Conservation (phyloP, 495 filamentous ascomycete species). For the Saxispiralis lemnorum region DNA sequence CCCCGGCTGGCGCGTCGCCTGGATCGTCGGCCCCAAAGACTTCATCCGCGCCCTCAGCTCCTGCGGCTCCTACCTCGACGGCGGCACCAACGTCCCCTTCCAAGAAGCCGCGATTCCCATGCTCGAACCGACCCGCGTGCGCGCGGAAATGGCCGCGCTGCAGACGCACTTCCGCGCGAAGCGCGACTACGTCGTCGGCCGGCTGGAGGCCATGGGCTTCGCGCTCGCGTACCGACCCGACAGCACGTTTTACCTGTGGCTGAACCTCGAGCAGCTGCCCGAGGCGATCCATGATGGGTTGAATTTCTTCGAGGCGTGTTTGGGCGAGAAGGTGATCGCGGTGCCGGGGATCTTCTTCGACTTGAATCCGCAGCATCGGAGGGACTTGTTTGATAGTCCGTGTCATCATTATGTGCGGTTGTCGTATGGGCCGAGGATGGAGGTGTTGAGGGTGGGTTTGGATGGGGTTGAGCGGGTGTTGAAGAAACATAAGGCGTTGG, state of each 20-base stretch:
- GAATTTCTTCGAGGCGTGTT: conserved; percentile 88
- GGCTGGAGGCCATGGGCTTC: conserved; percentile 73
- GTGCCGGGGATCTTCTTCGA: conserved; percentile 89
- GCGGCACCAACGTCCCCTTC: conserved; percentile 86
- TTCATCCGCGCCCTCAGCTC: conserved; percentile 88
- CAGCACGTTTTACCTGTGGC: conserved; percentile 86
- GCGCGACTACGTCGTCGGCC: conserved; percentile 68
- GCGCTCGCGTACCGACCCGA: conserved; percentile 51
- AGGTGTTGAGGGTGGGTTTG: conserved; percentile 64
- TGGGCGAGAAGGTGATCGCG: conserved; percentile 85
- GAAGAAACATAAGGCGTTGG: conserved; percentile 33
- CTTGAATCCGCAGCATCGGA: conserved; percentile 71
- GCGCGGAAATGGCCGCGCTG: conserved; percentile 73
- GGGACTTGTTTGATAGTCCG: conserved; percentile 85
- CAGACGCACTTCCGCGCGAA: conserved; percentile 78
- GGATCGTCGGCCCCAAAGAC: conserved; percentile 89
- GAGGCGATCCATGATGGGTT: conserved; percentile 72
- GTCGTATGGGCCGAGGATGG: conserved; percentile 82
- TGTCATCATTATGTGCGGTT: conserved; percentile 87
- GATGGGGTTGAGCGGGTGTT: conserved; percentile 80
- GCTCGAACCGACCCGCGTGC: conserved; percentile 67
- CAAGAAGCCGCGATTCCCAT: conserved; percentile 85
- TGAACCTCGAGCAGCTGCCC: conserved; percentile 48
- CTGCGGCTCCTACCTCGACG: conserved; percentile 89
- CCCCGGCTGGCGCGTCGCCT: conserved; percentile 90